Percentiles rank a stretch among this genome's conserved stretches.
phyloP scores from a whole-genome alignment of 768 basidiomycete genomes.

The Leccinellum luteum region DNA sequence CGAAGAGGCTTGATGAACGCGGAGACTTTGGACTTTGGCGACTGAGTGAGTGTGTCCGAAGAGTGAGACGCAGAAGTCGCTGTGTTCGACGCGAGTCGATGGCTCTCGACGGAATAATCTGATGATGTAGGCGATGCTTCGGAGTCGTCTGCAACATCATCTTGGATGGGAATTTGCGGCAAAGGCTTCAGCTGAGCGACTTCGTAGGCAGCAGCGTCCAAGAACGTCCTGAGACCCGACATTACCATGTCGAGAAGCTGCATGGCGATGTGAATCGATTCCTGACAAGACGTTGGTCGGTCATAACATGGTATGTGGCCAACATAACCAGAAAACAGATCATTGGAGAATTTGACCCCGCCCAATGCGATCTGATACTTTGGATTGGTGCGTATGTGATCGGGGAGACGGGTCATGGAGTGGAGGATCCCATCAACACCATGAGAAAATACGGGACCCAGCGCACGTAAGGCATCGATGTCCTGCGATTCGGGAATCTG shows the following conservation, averaged over 20 bases:
- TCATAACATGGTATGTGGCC: conserved; percentile 4
- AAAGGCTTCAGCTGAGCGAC: conserved; percentile 28
- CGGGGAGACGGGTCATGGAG: conserved; percentile 24
- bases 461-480: conserved; percentile 27
- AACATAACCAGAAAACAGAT: conserved; percentile 24
- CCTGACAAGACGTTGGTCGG: conserved; percentile 1
- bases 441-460: conserved; percentile 22
- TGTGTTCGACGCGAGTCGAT: neutral
- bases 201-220: conserved; percentile 30
- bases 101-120: conserved; percentile 5
- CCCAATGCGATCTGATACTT: conserved; percentile 22
- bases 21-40: conserved; percentile 12
- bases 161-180: conserved; percentile 19
- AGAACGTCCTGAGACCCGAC: conserved; percentile 31
- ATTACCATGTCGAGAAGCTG: conserved; percentile 32
- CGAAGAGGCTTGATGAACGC: conserved; percentile 18
- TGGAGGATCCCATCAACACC: conserved; percentile 28
- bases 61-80: conserved; percentile 1
- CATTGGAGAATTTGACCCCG: conserved; percentile 20
- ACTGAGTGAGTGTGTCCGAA: neutral
- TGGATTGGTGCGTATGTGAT: conserved; percentile 17
- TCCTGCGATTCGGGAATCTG: conserved; percentile 23
- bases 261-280: conserved; percentile 18
- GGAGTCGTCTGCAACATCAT: conserved; percentile 1
- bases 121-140: neutral